Conservation (phyloP, 176 grass and related monocot species). For the Carex cristatella region DNA sequence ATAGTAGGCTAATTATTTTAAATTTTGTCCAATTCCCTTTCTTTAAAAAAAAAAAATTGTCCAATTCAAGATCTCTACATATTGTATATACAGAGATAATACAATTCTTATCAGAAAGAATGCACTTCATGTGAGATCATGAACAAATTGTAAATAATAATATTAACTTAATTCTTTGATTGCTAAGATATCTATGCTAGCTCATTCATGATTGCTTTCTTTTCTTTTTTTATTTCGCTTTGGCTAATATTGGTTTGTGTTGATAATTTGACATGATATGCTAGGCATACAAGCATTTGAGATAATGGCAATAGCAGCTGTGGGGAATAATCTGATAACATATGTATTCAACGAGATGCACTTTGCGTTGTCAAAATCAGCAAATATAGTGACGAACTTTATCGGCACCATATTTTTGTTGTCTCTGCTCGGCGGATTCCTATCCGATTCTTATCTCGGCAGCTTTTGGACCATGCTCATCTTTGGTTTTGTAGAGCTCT, state of each 20-base stretch:
- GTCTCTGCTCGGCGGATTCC: conserved; percentile 73
- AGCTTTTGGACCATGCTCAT: conserved; percentile 94
- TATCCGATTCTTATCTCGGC: conserved; percentile 82
- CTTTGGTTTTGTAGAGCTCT: conserved; percentile 82
- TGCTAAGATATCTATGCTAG: neutral
- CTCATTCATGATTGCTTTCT: neutral
- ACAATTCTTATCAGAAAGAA: neutral
- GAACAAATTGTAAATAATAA: neutral
- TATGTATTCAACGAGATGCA: conserved; percentile 93
- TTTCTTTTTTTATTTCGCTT: neutral
- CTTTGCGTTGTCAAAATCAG: conserved; percentile 53
- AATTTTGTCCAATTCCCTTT: neutral
- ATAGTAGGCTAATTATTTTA: neutral
- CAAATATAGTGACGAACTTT: conserved; percentile 83
- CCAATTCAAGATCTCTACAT: neutral
- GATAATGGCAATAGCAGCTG: conserved; percentile 83
- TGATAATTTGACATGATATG: neutral
- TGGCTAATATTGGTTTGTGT: neutral
- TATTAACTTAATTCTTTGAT: neutral
- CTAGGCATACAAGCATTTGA: conserved; percentile 78
- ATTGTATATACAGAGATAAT: neutral
- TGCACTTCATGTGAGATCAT: neutral
- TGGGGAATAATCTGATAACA: conserved; percentile 82
- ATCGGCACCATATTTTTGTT: conserved; percentile 76
- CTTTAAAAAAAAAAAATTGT: no score